Evolutionary conservation across 208 protist genomes (phyloP).

Genomic region (Wallacemonas rigidus): DNA sequence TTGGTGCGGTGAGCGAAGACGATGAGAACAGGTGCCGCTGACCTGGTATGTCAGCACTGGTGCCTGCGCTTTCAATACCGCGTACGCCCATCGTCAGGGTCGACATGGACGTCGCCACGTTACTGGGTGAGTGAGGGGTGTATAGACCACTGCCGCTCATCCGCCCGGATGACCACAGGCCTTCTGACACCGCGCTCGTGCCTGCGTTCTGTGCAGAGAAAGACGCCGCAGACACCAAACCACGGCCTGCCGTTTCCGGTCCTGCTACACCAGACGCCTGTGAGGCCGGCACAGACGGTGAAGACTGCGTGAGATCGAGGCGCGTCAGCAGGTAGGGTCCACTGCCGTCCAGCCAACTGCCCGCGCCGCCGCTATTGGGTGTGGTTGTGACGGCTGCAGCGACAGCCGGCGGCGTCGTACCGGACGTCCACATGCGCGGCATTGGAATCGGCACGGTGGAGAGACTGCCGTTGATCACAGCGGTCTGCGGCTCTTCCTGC

Average conservation of each 20-base stretch:
- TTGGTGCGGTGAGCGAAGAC: background rate
- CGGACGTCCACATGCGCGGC: conserved; percentile 9
- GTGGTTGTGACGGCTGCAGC: background rate
- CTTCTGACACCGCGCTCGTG: background rate
- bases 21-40: background rate
- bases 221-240: too few species aligned
- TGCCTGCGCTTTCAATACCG: background rate
- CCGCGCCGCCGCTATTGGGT: background rate
- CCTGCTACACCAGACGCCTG: background rate
- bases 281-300: conserved; percentile 12
- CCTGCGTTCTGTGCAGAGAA: too few species aligned
- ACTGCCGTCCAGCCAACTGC: background rate
- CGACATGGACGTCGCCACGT: background rate
- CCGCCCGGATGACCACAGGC: background rate
- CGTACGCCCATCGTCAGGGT: background rate
- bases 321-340: conserved; percentile 13
- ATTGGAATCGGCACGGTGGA: conserved; percentile 8
- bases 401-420: background rate
- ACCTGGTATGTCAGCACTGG: background rate
- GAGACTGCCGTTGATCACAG: background rate
- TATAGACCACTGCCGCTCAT: background rate
- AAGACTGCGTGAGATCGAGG: conserved; percentile 9
- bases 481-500: background rate
- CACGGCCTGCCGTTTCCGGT: too few species aligned
- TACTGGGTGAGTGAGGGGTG: background rate